Percentiles rank a stretch among this genome's conserved stretches.
These are phyloP conservation scores for Beauveria medogensis DNA, from an alignment of 2,329 filamentous ascomycete species.

Conservation along the genomic window DNA sequence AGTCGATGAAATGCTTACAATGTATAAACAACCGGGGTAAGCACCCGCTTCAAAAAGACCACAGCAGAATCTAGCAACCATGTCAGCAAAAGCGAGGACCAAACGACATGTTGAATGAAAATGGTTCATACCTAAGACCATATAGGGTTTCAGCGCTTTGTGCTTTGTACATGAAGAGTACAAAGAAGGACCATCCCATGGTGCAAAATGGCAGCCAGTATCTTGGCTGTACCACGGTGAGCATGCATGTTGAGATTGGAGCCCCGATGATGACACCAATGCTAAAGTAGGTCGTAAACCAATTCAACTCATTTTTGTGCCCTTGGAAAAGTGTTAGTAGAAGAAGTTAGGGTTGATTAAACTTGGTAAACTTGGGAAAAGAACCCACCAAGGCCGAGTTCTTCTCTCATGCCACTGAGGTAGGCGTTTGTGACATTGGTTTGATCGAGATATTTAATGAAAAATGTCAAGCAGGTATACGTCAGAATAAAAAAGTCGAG, in stretches of 20 bases:
- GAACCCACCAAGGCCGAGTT: slow-evolving; percentile 32
- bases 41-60: slow-evolving; percentile 48
- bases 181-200: slow-evolving; percentile 30
- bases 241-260: slow-evolving; percentile 34
- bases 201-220: slow-evolving; percentile 33
- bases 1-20: slow-evolving; percentile 16
- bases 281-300: slow-evolving; percentile 38
- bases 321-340: slow-evolving; percentile 5
- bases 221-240: slow-evolving; percentile 35
- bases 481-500: slow-evolving; percentile 39
- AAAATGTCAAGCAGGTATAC: slow-evolving; percentile 36
- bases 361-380: background rate
- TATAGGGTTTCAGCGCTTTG: slow-evolving; percentile 31
- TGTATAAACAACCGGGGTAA: slow-evolving; percentile 45
- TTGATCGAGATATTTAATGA: slow-evolving; percentile 36
- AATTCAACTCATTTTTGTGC: slow-evolving; percentile 31
- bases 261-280: slow-evolving; percentile 39
- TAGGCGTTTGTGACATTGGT: slow-evolving; percentile 42
- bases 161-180: slow-evolving; percentile 31
- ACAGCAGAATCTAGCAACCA: slow-evolving; percentile 37
- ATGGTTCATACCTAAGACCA: slow-evolving; percentile 24
- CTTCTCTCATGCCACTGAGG: slow-evolving; percentile 37
- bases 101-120: too few species aligned
- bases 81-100: background rate
- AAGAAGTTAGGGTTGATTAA: too few species aligned